Base-by-base conservation (phyloP, 257 asterid genomes). In the Solanum phureja region DNA sequence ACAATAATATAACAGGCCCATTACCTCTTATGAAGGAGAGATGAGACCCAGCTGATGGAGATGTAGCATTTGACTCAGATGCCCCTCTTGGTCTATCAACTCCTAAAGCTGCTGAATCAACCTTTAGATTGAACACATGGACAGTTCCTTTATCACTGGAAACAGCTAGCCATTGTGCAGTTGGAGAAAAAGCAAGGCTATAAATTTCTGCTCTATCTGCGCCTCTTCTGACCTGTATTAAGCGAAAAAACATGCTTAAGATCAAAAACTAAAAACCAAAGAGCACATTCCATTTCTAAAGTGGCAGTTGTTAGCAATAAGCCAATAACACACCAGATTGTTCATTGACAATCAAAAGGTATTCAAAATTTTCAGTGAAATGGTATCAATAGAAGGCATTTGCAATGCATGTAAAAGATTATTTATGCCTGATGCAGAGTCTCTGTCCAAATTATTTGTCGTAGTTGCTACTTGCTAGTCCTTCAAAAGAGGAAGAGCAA, bases 71-170 rank as follows among this genome's bases (percentile, higher is more conserved):
- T 35, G 90, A 87, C 66, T 91, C 95, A 68, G 98, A 58, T n/a
- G 89, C 93, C 85, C 91, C 88, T 87, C 34, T 88, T 68, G 94
- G 90, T 84, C 92, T 91, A 84, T 94, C 98, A 76, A 87, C 90
- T 62, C 93, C 95, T 90, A 38, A 83, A 85, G 87, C 92, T 87
- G 93, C 94, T 29, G 95, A 90, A 85, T 93, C 94, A 62, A 92
- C 95, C 93, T 94, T 94, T 83, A 96, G 96, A 91, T 91, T 89
- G 84, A 95, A 97, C 76, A 97, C 97, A 88, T 97, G 99, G 85
- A 95, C 95, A 34, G 98, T 97, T 88, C 98, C 99, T 91, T 97
- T 97, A 89, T 95, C 98, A 91, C 99, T 97, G 35, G 99, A 97
- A 34, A 95, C 98, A 62, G 98, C 98, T 88, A 97, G 91, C 99